Conservation (phyloP, 2,329 filamentous ascomycete genomes). For the Penicillium palitans region DNA sequence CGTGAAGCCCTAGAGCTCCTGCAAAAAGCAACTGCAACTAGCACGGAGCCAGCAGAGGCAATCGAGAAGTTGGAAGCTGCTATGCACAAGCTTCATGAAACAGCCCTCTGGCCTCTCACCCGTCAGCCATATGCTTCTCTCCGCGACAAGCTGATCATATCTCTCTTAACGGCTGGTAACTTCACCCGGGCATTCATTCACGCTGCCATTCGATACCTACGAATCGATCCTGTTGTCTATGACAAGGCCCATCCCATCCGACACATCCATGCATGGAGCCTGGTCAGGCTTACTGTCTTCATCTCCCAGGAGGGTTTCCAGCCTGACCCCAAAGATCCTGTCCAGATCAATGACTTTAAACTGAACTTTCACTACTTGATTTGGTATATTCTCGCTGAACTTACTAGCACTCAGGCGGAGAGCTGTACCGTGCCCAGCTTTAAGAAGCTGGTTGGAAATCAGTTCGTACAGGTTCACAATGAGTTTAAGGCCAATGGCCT, state of each 20-base stretch:
- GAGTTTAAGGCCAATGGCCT: conserved; percentile 30
- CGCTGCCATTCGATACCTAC: conserved; percentile 52
- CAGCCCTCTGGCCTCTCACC: conserved; percentile 48
- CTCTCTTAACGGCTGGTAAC: conserved; percentile 45
- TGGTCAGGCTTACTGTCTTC: conserved; percentile 35
- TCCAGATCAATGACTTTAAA: conserved; percentile 24
- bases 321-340: conserved; percentile 17
- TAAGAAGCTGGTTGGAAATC: conserved; percentile 25
- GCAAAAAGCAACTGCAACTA: conserved; percentile 18
- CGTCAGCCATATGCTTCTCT: conserved; percentile 58
- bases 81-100: conserved; percentile 44
- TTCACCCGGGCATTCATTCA: conserved; percentile 54
- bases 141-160: conserved; percentile 55
- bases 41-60: conserved; percentile 30
- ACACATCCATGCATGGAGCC: conserved; percentile 47
- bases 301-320: conserved; percentile 28
- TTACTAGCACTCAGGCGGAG: conserved; percentile 27
- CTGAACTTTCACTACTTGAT: conserved; percentile 36
- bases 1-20: conserved; percentile 29
- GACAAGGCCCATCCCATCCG: conserved; percentile 55
- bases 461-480: conserved; percentile 30
- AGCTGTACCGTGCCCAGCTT: conserved; percentile 36
- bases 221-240: conserved; percentile 55
- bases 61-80: conserved; percentile 39
- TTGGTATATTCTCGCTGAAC: conserved; percentile 35